phyloP scores from a whole-genome alignment of 805 yeast species.

The Candida maesae region DNA sequence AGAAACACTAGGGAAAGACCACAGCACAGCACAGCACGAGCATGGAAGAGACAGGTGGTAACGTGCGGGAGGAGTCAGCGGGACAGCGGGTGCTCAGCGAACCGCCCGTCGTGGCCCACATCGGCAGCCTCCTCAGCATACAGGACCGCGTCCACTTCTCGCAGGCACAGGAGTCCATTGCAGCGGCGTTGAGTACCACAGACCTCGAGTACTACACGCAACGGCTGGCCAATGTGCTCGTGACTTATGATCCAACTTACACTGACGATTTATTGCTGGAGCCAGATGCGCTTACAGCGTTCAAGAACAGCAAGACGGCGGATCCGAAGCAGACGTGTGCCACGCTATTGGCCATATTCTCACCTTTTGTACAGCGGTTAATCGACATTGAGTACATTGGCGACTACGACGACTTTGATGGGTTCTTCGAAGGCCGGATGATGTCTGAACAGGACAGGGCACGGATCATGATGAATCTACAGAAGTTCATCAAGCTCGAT shows the following conservation, averaged over 20 bases:
- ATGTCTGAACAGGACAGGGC: conserved; percentile 26
- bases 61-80: no score
- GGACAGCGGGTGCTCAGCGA: background rate
- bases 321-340: conserved; percentile 21
- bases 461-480: conserved; percentile 17
- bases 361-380: conserved; percentile 14
- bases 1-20: no score
- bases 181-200: conserved; percentile 4
- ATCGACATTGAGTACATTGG: conserved; percentile 1
- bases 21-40: no score
- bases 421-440: conserved; percentile 13
- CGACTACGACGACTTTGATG: conserved; percentile 15
- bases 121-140: conserved; percentile 17
- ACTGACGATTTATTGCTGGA: conserved; percentile 19
- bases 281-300: conserved; percentile 11
- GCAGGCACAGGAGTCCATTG: conserved; percentile 6
- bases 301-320: conserved; percentile 17
- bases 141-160: conserved; percentile 21
- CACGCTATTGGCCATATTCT: conserved; percentile 7
- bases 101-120: conserved; percentile 7
- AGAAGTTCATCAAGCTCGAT: conserved; percentile 20
- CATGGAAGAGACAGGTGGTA: no score
- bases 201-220: conserved; percentile 16
- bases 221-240: conserved; percentile 11
- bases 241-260: conserved; percentile 15